These are phyloP conservation scores for Penicillium sp. DNA, from an alignment of 2,329 filamentous ascomycete species.

Conservation along the genomic window DNA sequence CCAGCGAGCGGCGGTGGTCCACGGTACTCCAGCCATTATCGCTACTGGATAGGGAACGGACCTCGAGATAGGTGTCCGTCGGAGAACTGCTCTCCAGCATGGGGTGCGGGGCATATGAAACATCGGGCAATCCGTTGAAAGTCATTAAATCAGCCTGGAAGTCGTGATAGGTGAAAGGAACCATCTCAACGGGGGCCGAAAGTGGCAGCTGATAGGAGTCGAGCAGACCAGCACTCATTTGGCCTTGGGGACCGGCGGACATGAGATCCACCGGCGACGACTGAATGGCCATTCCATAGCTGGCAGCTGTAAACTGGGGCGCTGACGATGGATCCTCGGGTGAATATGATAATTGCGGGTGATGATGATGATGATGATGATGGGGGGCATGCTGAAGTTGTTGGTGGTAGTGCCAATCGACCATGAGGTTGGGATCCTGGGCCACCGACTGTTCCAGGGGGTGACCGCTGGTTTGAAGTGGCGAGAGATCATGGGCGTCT, in stretches of 20 bases:
- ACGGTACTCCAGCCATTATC: slow-evolving; percentile 87
- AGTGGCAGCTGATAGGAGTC: slow-evolving; percentile 59
- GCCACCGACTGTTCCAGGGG: slow-evolving; percentile 46
- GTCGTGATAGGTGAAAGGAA: slow-evolving; percentile 75
- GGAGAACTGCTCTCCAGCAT: slow-evolving; percentile 63
- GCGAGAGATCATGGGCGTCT: slow-evolving; percentile 43
- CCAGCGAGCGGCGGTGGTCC: slow-evolving; percentile 72
- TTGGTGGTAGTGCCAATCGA: slow-evolving; percentile 49
- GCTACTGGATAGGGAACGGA: slow-evolving; percentile 80
- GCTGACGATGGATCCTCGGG: slow-evolving; percentile 58
- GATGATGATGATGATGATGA: slow-evolving; percentile 15
- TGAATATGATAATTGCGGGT: slow-evolving; percentile 43
- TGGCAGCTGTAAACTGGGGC: slow-evolving; percentile 57
- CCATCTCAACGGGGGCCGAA: slow-evolving; percentile 62
- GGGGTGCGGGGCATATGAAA: slow-evolving; percentile 44
- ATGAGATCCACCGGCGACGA: slow-evolving; percentile 56
- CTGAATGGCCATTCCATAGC: slow-evolving; percentile 54
- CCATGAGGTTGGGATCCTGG: slow-evolving; percentile 46
- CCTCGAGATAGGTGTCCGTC: slow-evolving; percentile 79
- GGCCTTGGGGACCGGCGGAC: slow-evolving; percentile 58
- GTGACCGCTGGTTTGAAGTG: slow-evolving; percentile 48
- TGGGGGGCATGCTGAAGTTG: slow-evolving; percentile 38
- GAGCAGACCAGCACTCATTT: slow-evolving; percentile 62
- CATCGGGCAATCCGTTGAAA: slow-evolving; percentile 53
- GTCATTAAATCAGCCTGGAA: slow-evolving; percentile 70